phyloP scores from a whole-genome alignment of 345 rosid species.

The Kandelia obovata region DNA sequence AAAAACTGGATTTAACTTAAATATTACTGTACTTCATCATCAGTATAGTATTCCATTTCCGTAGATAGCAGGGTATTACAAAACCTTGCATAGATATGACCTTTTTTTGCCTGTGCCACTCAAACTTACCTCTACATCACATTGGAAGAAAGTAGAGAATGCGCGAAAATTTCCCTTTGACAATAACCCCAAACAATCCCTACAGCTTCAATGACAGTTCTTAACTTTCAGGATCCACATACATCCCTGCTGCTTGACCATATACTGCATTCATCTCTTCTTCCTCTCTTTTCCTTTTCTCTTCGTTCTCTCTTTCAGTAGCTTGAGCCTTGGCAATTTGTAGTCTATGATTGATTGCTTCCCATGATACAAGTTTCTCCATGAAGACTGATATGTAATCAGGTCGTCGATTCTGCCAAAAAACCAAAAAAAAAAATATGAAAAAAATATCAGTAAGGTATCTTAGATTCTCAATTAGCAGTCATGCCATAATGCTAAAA shows the following conservation, averaged over 20 bases:
- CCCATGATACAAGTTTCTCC: slow-evolving; percentile 94
- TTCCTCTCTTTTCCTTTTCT: slow-evolving; percentile 44
- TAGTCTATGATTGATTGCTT: slow-evolving; percentile 60
- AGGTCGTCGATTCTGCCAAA: slow-evolving; percentile 55
- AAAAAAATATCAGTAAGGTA: slow-evolving; percentile 2
- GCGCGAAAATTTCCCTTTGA: background rate
- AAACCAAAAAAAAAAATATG: background rate
- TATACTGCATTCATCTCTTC: slow-evolving; percentile 30
- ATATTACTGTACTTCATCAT: background rate
- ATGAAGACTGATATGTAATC: slow-evolving; percentile 61
- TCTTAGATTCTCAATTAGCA: background rate
- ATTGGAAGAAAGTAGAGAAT: background rate
- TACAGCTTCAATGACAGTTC: no score
- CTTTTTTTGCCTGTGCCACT: background rate
- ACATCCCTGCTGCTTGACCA: slow-evolving; percentile 31
- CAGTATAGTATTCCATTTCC: background rate
- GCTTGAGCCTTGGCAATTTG: slow-evolving; percentile 61
- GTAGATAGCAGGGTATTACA: background rate
- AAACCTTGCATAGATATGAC: background rate
- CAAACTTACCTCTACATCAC: slow-evolving; percentile 2
- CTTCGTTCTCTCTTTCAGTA: slow-evolving; percentile 39
- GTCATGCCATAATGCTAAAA: slow-evolving; percentile 3
- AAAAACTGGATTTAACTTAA: background rate
- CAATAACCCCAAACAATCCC: background rate
- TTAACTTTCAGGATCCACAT: slow-evolving; percentile 28